Percentiles rank a stretch among this genome's conserved stretches.
Evolutionary conservation across 1,284 basidiomycete species (phyloP).

Genomic region (Coriolopsis trogii): DNA sequence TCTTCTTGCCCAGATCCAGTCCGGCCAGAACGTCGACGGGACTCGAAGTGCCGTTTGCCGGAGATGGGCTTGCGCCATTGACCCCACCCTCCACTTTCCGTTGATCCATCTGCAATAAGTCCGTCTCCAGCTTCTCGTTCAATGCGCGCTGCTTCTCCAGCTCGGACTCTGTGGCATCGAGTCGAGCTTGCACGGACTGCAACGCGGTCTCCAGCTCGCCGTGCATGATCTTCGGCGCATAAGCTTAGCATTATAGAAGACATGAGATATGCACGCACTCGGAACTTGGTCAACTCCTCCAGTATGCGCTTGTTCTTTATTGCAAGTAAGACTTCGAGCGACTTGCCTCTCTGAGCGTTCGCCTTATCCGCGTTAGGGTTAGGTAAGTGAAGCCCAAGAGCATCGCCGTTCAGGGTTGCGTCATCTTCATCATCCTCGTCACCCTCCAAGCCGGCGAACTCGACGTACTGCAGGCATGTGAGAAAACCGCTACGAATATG

Average conservation of each 20-base stretch:
- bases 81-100: constrained; percentile 40
- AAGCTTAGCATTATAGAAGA: neutral
- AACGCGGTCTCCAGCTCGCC: constrained; percentile 77
- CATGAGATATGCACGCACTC: no score
- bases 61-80: constrained; percentile 25
- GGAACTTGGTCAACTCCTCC: constrained; percentile 90
- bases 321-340: constrained; percentile 89
- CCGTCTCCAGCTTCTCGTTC: constrained; percentile 91
- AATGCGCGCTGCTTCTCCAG: constrained; percentile 77
- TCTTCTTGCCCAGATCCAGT: constrained; percentile 70
- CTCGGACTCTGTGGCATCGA: constrained; percentile 64
- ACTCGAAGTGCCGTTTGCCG: constrained; percentile 15
- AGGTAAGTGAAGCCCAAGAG: constrained; percentile 67
- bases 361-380: constrained; percentile 87
- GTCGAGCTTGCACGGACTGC: constrained; percentile 58
- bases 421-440: constrained; percentile 53
- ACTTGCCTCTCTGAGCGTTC: constrained; percentile 74
- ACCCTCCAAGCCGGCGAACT: constrained; percentile 86
- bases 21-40: constrained; percentile 58
- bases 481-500: neutral
- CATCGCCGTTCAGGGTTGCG: constrained; percentile 31
- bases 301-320: constrained; percentile 94
- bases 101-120: constrained; percentile 81
- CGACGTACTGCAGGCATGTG: constrained; percentile 73
- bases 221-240: constrained; percentile 70